Percentiles rank a stretch among this genome's conserved stretches.
phyloP scores from a whole-genome alignment of 495 filamentous ascomycete species.

The Aspergillus coremiiformis region DNA sequence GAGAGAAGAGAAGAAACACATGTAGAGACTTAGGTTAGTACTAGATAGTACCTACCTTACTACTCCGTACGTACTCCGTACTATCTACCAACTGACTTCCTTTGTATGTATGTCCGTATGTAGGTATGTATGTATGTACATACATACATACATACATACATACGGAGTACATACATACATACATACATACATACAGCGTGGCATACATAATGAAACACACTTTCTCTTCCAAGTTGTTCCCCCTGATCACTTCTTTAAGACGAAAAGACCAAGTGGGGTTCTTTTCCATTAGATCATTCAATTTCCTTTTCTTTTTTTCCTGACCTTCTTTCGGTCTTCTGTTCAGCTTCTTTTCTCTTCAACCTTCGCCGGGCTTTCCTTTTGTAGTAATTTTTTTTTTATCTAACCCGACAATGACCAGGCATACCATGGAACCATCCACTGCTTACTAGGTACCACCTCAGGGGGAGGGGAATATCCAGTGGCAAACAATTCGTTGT shows the following conservation, averaged over 20 bases:
- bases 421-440: background rate
- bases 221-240: background rate
- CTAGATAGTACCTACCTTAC: too few relatives aligned
- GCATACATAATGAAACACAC: too few relatives aligned
- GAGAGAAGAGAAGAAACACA: too few relatives aligned
- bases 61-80: too few relatives aligned
- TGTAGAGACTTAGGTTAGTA: too few relatives aligned
- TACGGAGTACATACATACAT: too few relatives aligned
- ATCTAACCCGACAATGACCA: background rate
- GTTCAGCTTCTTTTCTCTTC: background rate
- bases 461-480: background rate
- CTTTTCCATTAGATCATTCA: background rate
- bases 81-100: too few relatives aligned
- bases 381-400: background rate
- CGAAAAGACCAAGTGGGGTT: background rate
- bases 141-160: too few relatives aligned
- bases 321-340: background rate
- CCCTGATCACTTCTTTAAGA: background rate
- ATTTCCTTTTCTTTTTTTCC: background rate
- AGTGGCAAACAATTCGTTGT: too few relatives aligned
- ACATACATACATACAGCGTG: too few relatives aligned
- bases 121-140: too few relatives aligned
- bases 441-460: background rate
- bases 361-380: background rate
- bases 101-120: too few relatives aligned